Evolutionary conservation across 1,284 basidiomycete species (phyloP).

Genomic region (Ganoderma resinaceum): DNA sequence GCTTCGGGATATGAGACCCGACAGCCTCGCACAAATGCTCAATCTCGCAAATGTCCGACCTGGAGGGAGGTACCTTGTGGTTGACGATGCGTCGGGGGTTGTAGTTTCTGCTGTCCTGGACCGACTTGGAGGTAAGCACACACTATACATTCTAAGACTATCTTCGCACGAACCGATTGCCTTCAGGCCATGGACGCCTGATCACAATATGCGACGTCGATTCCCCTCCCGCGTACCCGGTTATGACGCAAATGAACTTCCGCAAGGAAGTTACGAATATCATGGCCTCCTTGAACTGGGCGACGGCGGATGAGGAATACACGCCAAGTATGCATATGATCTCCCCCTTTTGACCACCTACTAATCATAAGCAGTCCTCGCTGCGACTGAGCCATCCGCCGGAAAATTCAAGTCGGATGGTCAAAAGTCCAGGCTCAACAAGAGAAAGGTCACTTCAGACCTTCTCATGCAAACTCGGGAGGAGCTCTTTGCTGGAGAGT

Average conservation of each 20-base stretch:
- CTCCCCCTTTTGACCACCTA: neutral
- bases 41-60: slow-evolving; percentile 86
- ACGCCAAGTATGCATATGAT: slow-evolving; percentile 56
- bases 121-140: slow-evolving; percentile 75
- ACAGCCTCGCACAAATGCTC: slow-evolving; percentile 90
- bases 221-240: slow-evolving; percentile 91
- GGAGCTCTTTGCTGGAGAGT: slow-evolving; percentile 88
- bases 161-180: neutral
- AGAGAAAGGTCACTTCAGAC: slow-evolving; percentile 71
- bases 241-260: slow-evolving; percentile 90
- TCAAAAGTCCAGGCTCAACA: slow-evolving; percentile 72
- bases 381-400: slow-evolving; percentile 60
- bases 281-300: slow-evolving; percentile 88
- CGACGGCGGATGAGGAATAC: slow-evolving; percentile 84
- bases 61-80: slow-evolving; percentile 87
- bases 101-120: slow-evolving; percentile 87
- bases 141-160: neutral
- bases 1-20: slow-evolving; percentile 86
- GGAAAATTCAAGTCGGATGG: slow-evolving; percentile 68
- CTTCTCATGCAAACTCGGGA: slow-evolving; percentile 70
- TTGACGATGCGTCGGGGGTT: slow-evolving; percentile 95
- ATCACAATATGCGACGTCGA: slow-evolving; percentile 91
- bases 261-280: slow-evolving; percentile 62
- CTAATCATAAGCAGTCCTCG: slow-evolving; percentile 49
- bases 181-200: slow-evolving; percentile 77